A percentile compares a stretch with the other conserved stretches of the same genome.
phyloP scores from a whole-genome alignment of 805 yeast genomes.

The Wickerhamia fluorescens region DNA sequence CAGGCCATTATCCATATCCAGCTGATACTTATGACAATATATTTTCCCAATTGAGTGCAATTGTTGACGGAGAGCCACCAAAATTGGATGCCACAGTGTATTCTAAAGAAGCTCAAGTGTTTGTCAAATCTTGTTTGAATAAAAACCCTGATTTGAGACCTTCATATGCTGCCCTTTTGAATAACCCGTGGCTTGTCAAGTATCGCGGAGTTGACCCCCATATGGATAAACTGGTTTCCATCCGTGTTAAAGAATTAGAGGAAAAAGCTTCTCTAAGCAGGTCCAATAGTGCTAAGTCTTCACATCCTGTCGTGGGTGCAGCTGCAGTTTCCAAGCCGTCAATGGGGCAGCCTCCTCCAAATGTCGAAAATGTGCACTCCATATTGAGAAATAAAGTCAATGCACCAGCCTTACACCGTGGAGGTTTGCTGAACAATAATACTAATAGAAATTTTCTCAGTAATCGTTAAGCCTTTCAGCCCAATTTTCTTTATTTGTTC shows the following conservation, averaged over 20 bases:
- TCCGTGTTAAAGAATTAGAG: conserved; percentile 9
- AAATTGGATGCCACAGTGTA: conserved; percentile 27
- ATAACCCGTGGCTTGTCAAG: conserved; percentile 76
- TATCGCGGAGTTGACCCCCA: conserved; percentile 33
- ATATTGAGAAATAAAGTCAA: conserved; percentile 33
- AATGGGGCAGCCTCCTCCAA: conserved; percentile 6
- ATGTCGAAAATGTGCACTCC: conserved; percentile 30
- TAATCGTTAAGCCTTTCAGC: conserved; percentile 1
- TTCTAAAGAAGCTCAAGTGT: conserved; percentile 72
- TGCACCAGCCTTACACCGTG: conserved; percentile 40
- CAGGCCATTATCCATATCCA: conserved; percentile 93
- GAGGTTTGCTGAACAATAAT: conserved; percentile 22
- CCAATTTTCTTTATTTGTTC: conserved; percentile 2
- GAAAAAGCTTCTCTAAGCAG: conserved; percentile 19
- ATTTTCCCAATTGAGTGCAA: conserved; percentile 88
- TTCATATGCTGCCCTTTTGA: conserved; percentile 62
- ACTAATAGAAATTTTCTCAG: conserved; percentile 7
- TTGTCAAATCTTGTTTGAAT: conserved; percentile 69
- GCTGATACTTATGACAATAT: conserved; percentile 87
- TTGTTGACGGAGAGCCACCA: conserved; percentile 46
- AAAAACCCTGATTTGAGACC: conserved; percentile 82
- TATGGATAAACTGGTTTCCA: conserved; percentile 23
- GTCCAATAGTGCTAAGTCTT: conserved; percentile 10
- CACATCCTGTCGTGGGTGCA: conserved; percentile 2
- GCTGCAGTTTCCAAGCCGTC: too few species aligned